Percentiles rank a stretch among this genome's conserved stretches.
phyloP scores from a whole-genome alignment of 208 protist genomes.

The Spongospora subterranea region DNA sequence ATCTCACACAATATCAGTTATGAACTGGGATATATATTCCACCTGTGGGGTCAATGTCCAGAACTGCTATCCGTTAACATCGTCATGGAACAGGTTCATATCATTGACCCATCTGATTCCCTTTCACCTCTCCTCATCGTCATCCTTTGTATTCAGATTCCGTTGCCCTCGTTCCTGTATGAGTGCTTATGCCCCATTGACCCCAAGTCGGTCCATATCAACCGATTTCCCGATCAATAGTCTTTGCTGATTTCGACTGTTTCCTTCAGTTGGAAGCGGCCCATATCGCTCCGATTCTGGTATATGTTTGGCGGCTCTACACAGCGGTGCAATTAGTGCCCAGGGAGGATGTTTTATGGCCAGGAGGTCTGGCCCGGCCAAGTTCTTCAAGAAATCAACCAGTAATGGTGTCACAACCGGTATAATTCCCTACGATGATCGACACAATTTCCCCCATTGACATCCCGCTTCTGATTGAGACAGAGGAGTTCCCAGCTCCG shows the following conservation, averaged over 20 bases:
- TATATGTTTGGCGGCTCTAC: slow-evolving; percentile 6
- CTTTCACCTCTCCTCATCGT: not conserved
- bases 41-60: slow-evolving; percentile 45
- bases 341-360: not conserved
- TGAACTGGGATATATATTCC: not conserved
- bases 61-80: not conserved
- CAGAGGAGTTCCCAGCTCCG: not conserved
- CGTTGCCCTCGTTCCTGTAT: not conserved
- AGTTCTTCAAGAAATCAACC: not conserved
- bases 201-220: not conserved
- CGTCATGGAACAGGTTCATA: not conserved
- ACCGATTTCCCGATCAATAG: not conserved
- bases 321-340: not conserved
- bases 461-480: not conserved
- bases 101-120: not conserved
- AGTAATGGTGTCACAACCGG: not conserved
- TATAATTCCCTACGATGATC: too few species aligned
- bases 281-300: slow-evolving; percentile 42
- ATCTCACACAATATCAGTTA: not conserved
- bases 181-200: not conserved
- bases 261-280: slow-evolving; percentile 19
- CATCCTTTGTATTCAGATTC: not conserved
- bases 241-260: not conserved
- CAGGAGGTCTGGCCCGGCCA: not conserved
- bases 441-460: too few species aligned